phyloP scores from a whole-genome alignment of 2,329 filamentous ascomycete species.

The Hymenoscyphus salicellus region DNA sequence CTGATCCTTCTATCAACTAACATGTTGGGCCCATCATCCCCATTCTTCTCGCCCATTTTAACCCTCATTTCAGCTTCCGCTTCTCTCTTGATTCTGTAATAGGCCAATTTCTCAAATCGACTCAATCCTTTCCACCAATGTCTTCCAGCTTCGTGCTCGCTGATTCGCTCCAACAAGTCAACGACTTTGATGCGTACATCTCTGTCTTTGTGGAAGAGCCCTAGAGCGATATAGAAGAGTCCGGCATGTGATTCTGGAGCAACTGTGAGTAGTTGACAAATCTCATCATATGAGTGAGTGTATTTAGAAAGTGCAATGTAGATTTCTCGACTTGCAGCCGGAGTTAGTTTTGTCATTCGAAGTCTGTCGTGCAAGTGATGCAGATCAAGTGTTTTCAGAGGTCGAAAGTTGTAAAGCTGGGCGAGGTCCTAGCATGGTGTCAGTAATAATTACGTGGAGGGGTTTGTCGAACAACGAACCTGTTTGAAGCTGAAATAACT shows the following conservation, averaged over 20 bases:
- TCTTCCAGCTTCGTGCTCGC: slow-evolving; percentile 82
- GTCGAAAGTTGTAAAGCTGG: slow-evolving; percentile 60
- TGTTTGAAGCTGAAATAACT: slow-evolving; percentile 96
- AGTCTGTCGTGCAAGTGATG: slow-evolving; percentile 91
- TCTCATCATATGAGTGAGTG: slow-evolving; percentile 77
- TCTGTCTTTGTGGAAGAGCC: slow-evolving; percentile 83
- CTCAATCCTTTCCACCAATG: slow-evolving; percentile 90
- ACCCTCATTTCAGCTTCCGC: slow-evolving; percentile 49
- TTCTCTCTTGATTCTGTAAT: slow-evolving; percentile 72
- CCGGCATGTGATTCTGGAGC: slow-evolving; percentile 83
- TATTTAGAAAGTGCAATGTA: slow-evolving; percentile 77
- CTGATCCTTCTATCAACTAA: slow-evolving; percentile 49
- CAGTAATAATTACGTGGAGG: slow-evolving; percentile 32
- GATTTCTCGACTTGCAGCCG: slow-evolving; percentile 74
- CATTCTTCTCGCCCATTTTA: slow-evolving; percentile 27
- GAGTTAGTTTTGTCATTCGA: slow-evolving; percentile 73
- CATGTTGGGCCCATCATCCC: slow-evolving; percentile 25
- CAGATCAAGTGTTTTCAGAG: slow-evolving; percentile 78
- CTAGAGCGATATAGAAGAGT: slow-evolving; percentile 85
- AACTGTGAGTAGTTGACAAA: slow-evolving; percentile 77
- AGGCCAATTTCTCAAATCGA: slow-evolving; percentile 84
- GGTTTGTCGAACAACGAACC: slow-evolving; percentile 47
- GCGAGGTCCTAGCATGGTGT: slow-evolving; percentile 55
- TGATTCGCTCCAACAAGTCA: slow-evolving; percentile 76
- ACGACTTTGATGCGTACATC: slow-evolving; percentile 76